Evolutionary conservation across 805 yeast genomes (phyloP), one percentile per base, ranked within the genome.

Genomic region (Saccharomycopsis microspora): DNA sequence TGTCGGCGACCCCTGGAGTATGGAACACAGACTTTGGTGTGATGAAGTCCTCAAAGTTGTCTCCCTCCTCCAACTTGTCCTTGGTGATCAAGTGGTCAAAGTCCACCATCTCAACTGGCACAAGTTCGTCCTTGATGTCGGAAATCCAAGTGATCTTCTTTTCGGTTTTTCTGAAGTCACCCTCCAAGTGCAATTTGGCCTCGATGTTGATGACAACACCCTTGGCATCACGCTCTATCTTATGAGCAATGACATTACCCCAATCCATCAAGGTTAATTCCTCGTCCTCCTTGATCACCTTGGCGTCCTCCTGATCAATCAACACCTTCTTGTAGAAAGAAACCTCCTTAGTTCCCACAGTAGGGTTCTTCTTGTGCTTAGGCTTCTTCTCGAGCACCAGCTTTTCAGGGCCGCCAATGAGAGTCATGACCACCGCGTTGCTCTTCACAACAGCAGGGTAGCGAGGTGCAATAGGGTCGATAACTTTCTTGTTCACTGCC

Each of bases 231-330:
- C 76, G 80, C 62, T 67, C 68, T 60, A 89, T 75, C 63, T 78
- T 77, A 55, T 82, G 76, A 55, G 89, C 70, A 56, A 90, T 83
- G 50, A 80, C 84, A 64, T 90, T 90, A 74, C 97, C 97, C 97
- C 97, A 90, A 68, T 90, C 97, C 97, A 90, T 90, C 60, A 90
- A 76, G n/a, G 97, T 90, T 54, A 89, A 72, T 70, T 90, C 97
- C 69, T 90, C 97, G 55, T 83, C 85, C 56, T 74, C 78, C 41
- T 73, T 64, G 5, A 69, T 57, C 52, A 82, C 71, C 42, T 89
- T 81, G 37, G 84, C 85, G 66, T 90, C 97, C 32, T 73, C 90
- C 69, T 85, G 95, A 62, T 89, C 97, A 59, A 90, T 72, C 57
- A 86, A 68, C 42, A 85, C 71, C 46, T 78, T 69, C 50, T 78